Evolutionary conservation across 1,284 basidiomycete species (phyloP), one percentile per base, ranked within the genome.

Genomic region (Takashimella tepidaria): DNA sequence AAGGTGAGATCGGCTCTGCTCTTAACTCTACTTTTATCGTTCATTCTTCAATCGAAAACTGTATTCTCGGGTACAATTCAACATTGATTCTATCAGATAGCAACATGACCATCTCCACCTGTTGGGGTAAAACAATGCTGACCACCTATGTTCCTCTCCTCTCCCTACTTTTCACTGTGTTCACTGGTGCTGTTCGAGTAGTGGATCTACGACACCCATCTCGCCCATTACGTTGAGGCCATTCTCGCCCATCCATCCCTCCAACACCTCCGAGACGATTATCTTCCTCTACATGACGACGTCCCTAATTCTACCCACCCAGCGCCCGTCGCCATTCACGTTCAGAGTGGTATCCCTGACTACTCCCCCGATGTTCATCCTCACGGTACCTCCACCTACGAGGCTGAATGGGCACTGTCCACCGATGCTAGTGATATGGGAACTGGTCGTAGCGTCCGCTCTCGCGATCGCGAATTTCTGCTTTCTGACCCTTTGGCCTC

Each of bases 161-260:
- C 31, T 8, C 31, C 16, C 31, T 37, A 8, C 31, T 37, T 37
- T 16, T 8, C 31, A 8, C 31, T 37, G 16, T 16, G 10, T 37
- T 16, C n/a, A n/a, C n/a, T n/a, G n/a, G n/a, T n/a, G 16, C 31
- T 16, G 10, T 16, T 27, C 41, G 20, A 13, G 10, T 46, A 73
- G 71, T 70, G 68, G 46, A 56, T 73, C 23, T 73, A 73, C 54
- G 72, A 73, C 54, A 69, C 70, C 0, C 72, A 73, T 46, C 61
- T 73, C 11, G 68, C 69, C 1, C 68, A 64, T 4, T 49, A 61
- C 41, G 55, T 73, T 44, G 72, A 73, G 46, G 68, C 68, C 2
- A 53, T 70, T 44, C 52, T 70, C 20, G 62, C 64, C 5, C 50
- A 55, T 25, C 42, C 42, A 19, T 43, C 42, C 10, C 21, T n/a